Base-by-base conservation (phyloP, 78 protist genomes). In the Monocercomonoides exilis region DNA sequence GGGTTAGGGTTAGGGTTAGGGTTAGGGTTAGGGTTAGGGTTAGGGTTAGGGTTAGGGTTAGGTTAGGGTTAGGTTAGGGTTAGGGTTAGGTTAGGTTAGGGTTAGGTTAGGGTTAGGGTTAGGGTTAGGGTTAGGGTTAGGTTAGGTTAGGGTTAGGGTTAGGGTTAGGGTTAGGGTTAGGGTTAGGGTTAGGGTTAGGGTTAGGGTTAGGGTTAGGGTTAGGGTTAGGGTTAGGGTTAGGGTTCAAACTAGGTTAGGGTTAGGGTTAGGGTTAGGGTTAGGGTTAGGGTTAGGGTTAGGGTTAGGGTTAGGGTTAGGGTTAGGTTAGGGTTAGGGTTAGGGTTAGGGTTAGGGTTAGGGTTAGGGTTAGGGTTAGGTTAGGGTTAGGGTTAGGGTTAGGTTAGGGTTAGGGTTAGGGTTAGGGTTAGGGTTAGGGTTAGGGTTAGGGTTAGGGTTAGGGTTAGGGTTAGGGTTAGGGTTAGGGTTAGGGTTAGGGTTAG, bases 371-470 rank as follows among this genome's bases (percentile, higher is more conserved):
- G n/a, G n/a, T n/a, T n/a, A n/a, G n/a, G n/a, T n/a, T n/a, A n/a
- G n/a, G n/a, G n/a, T n/a, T n/a, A n/a, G n/a, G n/a, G n/a, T n/a
- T n/a, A n/a, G n/a, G n/a, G n/a, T n/a, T n/a, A n/a, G n/a, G n/a
- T n/a, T n/a, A n/a, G n/a, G n/a, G n/a, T n/a, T n/a, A n/a, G n/a
- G n/a, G 77, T 54, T 54, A 54, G 77, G 77, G 77, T 54, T 54
- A 54, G 77, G 77, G 77, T 54, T 54, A 54, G 77, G 77, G 77
- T 54, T 54, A 54, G 77, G 77, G 77, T 54, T 54, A 54, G 77
- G 77, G 77, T 54, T 54, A 54, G 77, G 77, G 77, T 54, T 54
- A 54, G 77, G 77, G 77, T 54, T 54, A 54, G 77, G 77, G 77
- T 54, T 54, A 54, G 77, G 77, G 77, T 54, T 54, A 54, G 77